Percentiles rank a stretch among this genome's conserved stretches.
Conservation (phyloP, 768 basidiomycete species). For the Pisolithus sp. region DNA sequence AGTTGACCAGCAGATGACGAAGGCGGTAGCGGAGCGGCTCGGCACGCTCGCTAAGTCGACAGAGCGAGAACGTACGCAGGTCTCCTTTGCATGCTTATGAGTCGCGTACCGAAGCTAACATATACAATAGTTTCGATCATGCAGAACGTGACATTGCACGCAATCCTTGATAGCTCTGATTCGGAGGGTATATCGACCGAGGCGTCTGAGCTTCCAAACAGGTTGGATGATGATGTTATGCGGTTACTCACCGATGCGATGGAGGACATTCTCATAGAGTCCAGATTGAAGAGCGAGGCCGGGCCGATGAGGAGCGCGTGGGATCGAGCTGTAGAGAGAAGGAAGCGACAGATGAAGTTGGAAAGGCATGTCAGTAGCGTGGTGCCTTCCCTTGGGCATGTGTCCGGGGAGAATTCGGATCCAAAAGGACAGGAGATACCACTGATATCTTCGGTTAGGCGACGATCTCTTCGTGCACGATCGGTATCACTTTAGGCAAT, state of each 20-base stretch:
- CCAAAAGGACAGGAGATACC: too few species aligned
- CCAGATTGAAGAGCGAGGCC: constrained; percentile 45
- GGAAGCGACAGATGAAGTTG: neutral
- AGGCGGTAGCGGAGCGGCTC: constrained; percentile 41
- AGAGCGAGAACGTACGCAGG: constrained; percentile 48
- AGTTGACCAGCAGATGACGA: constrained; percentile 15
- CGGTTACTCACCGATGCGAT: constrained; percentile 47
- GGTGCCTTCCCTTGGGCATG: neutral
- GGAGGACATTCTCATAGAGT: constrained; percentile 61
- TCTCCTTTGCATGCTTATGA: neutral
- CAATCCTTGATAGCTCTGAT: constrained; percentile 32
- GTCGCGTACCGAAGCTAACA: neutral
- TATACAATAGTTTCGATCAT: constrained; percentile 39
- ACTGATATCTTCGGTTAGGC: neutral
- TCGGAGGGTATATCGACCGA: constrained; percentile 9
- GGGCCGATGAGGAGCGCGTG: constrained; percentile 54
- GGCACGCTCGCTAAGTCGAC: constrained; percentile 36
- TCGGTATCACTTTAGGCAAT: constrained; percentile 18
- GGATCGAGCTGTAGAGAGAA: constrained; percentile 35
- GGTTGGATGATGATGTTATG: constrained; percentile 30
- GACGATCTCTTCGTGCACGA: constrained; percentile 17
- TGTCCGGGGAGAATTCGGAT: neutral
- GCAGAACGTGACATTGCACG: constrained; percentile 48
- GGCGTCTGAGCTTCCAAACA: constrained; percentile 27
- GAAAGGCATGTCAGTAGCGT: neutral